Base-by-base conservation (phyloP, 805 yeast genomes). In the Saturnispora sanitii region DNA sequence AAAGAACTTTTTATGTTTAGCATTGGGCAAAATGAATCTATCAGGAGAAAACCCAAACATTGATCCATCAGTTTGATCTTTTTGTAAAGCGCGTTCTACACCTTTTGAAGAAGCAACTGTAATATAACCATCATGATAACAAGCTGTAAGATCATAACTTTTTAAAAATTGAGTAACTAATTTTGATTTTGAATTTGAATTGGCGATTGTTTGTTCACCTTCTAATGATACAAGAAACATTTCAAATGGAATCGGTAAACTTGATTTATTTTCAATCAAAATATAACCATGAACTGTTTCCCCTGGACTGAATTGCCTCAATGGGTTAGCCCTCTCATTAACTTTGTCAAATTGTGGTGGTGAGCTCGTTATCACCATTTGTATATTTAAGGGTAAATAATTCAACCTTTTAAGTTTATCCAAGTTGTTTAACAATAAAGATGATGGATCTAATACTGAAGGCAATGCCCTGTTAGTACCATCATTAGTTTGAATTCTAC, bases 241-340 rank as follows among this genome's bases (percentile, higher is more conserved):
- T 48, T 79, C 81, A 51, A 79, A 81, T 2, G 71, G 70, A 17
- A 79, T 62, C 0, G 66, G 60, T 15, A 57, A 47, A 1, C 53
- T 39, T 2, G 72, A 56, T 6, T 49, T 58, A 49, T 75, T 76
- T 38, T 62, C 58, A 17, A 75, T 60, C 0, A 55, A 47, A 6
- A 71, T 58, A 49, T 69, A 74, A 0, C 90, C 90, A 50, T 73
- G 69, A 12, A 81, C 64, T 17, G 66, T 65, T 52, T 80, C 87
- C n/a, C 85, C 85, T 11, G 79, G 77, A 16, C 73, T 73, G 52
- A 72, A 81, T 53, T 77, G 83, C 43, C 66, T 65, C 21, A 71
- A 51, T 29, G 61, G 53, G 13, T 55, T 50, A 38, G 64, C 68
- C n/a, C 51, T 45, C 26, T 56, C 55, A 6, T 44, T 25, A 11